phyloP scores from a whole-genome alignment of 805 yeast species.

The Teunomyces atbi region DNA sequence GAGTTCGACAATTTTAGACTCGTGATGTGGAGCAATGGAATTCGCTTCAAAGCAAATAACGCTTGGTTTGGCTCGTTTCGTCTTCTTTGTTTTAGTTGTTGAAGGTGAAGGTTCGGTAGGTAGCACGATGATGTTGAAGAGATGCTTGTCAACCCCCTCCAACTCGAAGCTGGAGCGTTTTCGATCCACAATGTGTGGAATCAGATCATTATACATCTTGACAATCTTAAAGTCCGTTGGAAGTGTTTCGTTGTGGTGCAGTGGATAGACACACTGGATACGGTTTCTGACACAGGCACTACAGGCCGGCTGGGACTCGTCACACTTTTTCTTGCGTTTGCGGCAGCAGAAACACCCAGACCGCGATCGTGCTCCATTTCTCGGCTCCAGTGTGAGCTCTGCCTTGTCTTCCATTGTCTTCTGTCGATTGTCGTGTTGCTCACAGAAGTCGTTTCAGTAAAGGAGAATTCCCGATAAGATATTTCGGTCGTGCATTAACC shows the following conservation, averaged over 20 bases:
- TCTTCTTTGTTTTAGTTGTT: not conserved
- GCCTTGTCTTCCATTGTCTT: not conserved
- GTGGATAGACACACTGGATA: constrained; percentile 12
- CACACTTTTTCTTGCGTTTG: constrained; percentile 16
- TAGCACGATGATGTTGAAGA: constrained; percentile 8
- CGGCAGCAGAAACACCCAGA: constrained; percentile 15
- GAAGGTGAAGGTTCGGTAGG: constrained; percentile 3
- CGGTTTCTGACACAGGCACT: constrained; percentile 11
- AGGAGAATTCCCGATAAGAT: not conserved
- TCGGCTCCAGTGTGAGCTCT: not conserved
- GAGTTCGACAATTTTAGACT: not conserved
- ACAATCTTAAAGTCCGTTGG: constrained; percentile 7
- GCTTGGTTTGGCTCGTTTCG: not conserved
- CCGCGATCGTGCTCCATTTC: constrained; percentile 7
- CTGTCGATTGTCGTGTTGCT: not conserved
- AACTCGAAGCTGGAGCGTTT: not conserved
- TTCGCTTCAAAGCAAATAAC: not conserved
- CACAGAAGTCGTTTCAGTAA: not conserved
- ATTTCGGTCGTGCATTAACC: not conserved
- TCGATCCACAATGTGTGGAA: constrained; percentile 1
- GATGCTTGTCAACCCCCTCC: not conserved
- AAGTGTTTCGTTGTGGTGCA: constrained; percentile 9
- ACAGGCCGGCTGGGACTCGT: constrained; percentile 13
- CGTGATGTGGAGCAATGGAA: not conserved
- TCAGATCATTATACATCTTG: constrained; percentile 6